Evolutionary conservation across 2,329 filamentous ascomycete species (phyloP), one percentile per base, ranked within the genome.

Genomic region (Aspergillus luchuensis): DNA sequence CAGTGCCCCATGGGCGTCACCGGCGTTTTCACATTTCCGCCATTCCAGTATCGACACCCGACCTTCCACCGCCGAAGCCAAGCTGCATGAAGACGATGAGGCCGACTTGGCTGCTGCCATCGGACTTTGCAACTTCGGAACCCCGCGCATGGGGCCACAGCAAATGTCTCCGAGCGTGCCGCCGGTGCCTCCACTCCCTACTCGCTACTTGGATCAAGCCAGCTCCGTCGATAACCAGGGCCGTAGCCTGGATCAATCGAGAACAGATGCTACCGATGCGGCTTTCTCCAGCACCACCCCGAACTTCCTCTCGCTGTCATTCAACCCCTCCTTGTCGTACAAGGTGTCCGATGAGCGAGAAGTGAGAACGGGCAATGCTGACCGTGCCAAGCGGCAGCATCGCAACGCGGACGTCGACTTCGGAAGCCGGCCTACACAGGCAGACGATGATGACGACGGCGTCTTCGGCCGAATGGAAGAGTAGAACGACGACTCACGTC

Each of bases 401-500:
- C 72, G 70, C 61, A 75, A 75, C 48, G 72, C 72, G 21, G 72
- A 75, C 49, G 72, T 75, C 49, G 72, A 75, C 64, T 75, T 74
- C 62, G 66, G 71, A 39, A 72, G 66, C 63, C 71, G 72, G 43
- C 63, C 71, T 15, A 85, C 85, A 54, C 85, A 89, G 63, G 89
- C 88, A 75, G 91, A 96, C 69, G 93, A 97, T 69, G 92, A 96
- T 64, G 94, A 98, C 67, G 93, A 97, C 67, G 93, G 93, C 72
- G 90, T 98, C 70, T 99, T 99, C 81, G 93, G 93, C 59, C 87
- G 87, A 68, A 98, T 98, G 94, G 95, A 99, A 79, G 92, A 96
- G 77, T 95, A 83, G 76, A 15, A 15, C 11, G 33, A 79, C 38
- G 30, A 25, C 17, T 15, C 11, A 36, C 5, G 13, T 5, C 38